A percentile compares a stretch with the other conserved stretches of the same genome.
Conservation (phyloP, 495 filamentous ascomycete species). For the Neurospora sp. region DNA sequence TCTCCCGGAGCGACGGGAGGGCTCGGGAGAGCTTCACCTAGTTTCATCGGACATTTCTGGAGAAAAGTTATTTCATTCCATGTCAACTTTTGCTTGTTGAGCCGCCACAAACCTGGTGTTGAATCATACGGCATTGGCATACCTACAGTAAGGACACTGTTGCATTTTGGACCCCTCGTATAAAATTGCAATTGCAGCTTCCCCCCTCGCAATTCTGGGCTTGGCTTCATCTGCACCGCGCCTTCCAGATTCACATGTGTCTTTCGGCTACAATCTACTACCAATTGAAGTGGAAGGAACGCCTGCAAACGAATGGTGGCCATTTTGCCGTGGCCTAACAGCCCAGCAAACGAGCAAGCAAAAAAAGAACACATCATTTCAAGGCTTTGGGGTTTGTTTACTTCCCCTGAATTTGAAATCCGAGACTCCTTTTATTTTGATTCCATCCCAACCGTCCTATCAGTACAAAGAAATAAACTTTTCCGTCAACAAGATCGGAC, state of each 20-base stretch:
- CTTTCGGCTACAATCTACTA: background rate
- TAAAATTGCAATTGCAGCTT: background rate
- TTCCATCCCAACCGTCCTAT: background rate
- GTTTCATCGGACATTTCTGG: background rate
- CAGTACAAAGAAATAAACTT: background rate
- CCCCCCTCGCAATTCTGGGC: background rate
- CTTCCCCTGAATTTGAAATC: background rate
- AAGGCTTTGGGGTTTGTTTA: background rate
- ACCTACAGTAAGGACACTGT: background rate
- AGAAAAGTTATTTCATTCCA: background rate
- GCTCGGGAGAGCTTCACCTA: background rate
- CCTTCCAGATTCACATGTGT: background rate
- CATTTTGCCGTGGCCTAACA: background rate
- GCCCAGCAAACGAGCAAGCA: background rate
- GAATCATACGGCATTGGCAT: background rate
- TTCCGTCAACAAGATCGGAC: background rate
- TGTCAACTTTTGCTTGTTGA: background rate
- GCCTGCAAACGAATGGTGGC: background rate
- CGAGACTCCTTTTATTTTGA: background rate
- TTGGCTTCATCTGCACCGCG: background rate
- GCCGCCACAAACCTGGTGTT: background rate
- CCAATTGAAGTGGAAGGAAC: background rate
- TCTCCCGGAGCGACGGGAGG: background rate
- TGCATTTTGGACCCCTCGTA: background rate
- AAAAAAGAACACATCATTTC: background rate